Evolutionary conservation across 2,329 filamentous ascomycete species (phyloP), one percentile per base, ranked within the genome.

Genomic region (Paecilomyces sp.): DNA sequence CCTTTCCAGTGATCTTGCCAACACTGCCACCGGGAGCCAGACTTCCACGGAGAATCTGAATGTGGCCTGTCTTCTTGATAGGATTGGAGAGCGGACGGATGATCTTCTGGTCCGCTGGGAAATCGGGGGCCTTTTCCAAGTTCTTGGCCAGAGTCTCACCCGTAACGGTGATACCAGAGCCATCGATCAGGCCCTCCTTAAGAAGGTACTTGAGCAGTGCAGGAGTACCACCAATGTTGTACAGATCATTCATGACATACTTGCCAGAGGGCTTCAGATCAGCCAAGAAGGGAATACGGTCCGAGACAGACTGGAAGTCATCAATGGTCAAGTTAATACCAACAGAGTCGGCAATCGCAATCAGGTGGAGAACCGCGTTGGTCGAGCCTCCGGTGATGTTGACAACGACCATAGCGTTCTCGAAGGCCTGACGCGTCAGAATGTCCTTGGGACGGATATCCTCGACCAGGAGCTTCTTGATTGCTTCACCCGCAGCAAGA

Each of bases 341-440:
- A 24, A 91, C 89, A 5, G 88, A 83, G 76, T 93, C 88, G 62
- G 90, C 90, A 60, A 93, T 92, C 68, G 90, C 90, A 70, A 94
- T 90, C 55, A 94, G 77, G 74, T 94, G 90, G 54, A 94, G 84
- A 36, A 94, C 90, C 47, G 90, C 90, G 74, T 94, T 94, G 64
- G 90, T 94, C 69, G 89, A 92, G 63, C 90, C 90, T 58, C 90
- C 90, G 2, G 91, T 89, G 67, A 93, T 88, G 72, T 88, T 92
- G 64, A 92, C 87, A 28, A 93, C 81, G 9, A 89, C 83, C 89
- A 94, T 93, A 69, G 90, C 90, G 71, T 93, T 88, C 77, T 93
- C 89, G 66, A 94, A 92, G 7, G 90, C 89, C 71, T 89, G 80
- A 58, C 89, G 85, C 9, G 90, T 93, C 73, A 94, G 79, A 73